phyloP scores from a whole-genome alignment of 495 filamentous ascomycete genomes.

The Neurospora sp. region DNA sequence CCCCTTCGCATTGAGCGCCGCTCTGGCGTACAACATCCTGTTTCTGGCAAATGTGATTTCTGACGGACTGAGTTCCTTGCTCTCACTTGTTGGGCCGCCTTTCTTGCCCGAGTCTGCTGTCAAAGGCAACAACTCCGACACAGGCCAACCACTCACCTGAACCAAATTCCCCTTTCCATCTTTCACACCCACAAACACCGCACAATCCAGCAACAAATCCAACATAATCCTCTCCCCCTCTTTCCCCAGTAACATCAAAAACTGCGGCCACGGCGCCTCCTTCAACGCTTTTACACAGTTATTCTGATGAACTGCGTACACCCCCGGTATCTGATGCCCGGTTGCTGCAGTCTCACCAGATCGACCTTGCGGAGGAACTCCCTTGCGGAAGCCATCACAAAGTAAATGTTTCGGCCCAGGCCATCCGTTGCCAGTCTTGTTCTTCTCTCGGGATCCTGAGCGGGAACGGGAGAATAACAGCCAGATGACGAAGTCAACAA shows the following conservation, averaged over 20 bases:
- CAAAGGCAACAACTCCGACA: constrained; percentile 10
- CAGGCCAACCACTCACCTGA: constrained; percentile 63
- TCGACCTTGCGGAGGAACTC: constrained; percentile 11
- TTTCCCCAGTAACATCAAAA: constrained; percentile 61
- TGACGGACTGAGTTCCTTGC: constrained; percentile 32
- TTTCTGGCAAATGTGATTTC: constrained; percentile 70
- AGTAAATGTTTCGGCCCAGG: constrained; percentile 62
- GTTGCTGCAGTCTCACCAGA: background rate
- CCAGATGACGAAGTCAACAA: constrained; percentile 77
- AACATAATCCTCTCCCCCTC: constrained; percentile 78
- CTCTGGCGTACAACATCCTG: constrained; percentile 76
- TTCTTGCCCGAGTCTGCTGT: too few species aligned
- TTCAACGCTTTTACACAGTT: constrained; percentile 61
- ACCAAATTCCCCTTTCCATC: constrained; percentile 50
- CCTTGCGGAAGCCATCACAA: constrained; percentile 59
- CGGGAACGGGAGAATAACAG: constrained; percentile 48
- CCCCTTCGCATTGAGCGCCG: constrained; percentile 56
- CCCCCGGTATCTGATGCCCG: constrained; percentile 32
- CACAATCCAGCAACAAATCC: constrained; percentile 65
- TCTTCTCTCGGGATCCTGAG: background rate
- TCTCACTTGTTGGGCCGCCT: background rate
- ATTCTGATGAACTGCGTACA: constrained; percentile 53
- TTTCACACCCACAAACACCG: constrained; percentile 60
- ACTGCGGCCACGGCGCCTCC: constrained; percentile 56
- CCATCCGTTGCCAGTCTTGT: background rate